Base-by-base conservation (phyloP, 2,329 filamentous ascomycete species). In the Orbilia ellipsospora region DNA sequence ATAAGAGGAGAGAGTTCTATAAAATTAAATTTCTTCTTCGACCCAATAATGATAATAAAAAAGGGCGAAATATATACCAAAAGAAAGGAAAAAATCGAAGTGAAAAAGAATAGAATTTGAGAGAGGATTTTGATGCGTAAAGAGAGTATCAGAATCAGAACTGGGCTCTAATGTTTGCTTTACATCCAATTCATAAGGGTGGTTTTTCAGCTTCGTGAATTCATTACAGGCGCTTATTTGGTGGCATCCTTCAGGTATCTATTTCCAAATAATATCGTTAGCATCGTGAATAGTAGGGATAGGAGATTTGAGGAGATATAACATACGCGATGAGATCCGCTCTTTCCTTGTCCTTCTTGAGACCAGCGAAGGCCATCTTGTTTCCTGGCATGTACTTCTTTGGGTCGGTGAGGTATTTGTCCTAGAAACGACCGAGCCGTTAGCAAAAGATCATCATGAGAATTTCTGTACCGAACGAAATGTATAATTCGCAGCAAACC, bases 351-450 rank as follows among this genome's bases (percentile, higher is more conserved):
- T 90, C 89, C 92, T 99, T 99, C 94, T 99, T 99, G 83, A 99
- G 89, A 85, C 95, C 95, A 87, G 95, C 95, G 84, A 98, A 99
- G 82, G 95, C 95, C 95, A 99, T 99, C 93, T 98, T 99, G 87
- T 95, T 99, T 81, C 95, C 95, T 81, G 95, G 95, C 80, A 99
- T 97, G 90, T 94, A 99, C 89, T 98, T 98, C 91, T 99, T 99
- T 87, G 95, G 95, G 91, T 98, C 98, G 90, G 99, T 95, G 82
- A 99, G 94, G 90, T 99, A 99, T 80, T 90, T 88, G 86, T 97
- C 98, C 92, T 94, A 81, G 57, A 51, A 36, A 36, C 8, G 26
- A 52, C 12, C 26, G 10, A 57, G 40, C 48, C 48, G 44, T 48
- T 48, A 48, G 44, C 40, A n/a, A n/a, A n/a, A n/a, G n/a, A n/a